Conservation (phyloP, 2,329 filamentous ascomycete species). For the Daldinia sp. region DNA sequence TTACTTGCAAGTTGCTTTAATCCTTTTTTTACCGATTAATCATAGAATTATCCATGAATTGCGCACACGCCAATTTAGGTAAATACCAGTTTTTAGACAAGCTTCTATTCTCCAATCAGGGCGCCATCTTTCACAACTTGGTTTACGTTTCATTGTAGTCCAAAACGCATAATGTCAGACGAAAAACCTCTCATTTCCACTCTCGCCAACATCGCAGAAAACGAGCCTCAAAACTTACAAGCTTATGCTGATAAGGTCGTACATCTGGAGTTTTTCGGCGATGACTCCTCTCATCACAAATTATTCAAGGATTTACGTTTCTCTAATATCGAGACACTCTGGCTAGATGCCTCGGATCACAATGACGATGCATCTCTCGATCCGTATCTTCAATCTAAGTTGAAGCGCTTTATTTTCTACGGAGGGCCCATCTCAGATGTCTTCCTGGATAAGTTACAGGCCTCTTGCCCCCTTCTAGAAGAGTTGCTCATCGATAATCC, state of each 20-base stretch:
- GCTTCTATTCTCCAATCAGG: not conserved
- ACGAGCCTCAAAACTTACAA: conserved; percentile 7
- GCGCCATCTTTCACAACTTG: not conserved
- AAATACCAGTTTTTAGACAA: not conserved
- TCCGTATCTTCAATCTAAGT: conserved; percentile 22
- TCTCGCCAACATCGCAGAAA: conserved; percentile 3
- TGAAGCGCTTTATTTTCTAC: conserved; percentile 14
- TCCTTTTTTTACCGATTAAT: not conserved
- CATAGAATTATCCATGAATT: not conserved
- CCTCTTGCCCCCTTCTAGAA: conserved; percentile 21
- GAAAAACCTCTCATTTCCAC: conserved; percentile 1
- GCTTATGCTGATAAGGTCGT: not conserved
- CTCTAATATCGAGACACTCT: conserved; percentile 15
- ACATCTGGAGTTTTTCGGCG: conserved; percentile 6
- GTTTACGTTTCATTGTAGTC: not conserved
- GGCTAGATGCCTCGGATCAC: conserved; percentile 7
- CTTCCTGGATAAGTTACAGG: conserved; percentile 16
- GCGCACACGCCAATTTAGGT: too few relatives aligned
- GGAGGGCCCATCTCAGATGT: conserved; percentile 21
- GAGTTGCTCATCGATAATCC: conserved; percentile 28
- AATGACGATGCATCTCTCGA: conserved; percentile 13
- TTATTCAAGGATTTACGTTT: conserved; percentile 14
- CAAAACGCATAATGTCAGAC: not conserved
- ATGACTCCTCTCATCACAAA: conserved; percentile 9
- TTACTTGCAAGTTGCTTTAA: not conserved